Percentiles rank a stretch among this genome's conserved stretches.
phyloP scores from a whole-genome alignment of 2,329 filamentous ascomycete genomes.

The Penicillium sp. region DNA sequence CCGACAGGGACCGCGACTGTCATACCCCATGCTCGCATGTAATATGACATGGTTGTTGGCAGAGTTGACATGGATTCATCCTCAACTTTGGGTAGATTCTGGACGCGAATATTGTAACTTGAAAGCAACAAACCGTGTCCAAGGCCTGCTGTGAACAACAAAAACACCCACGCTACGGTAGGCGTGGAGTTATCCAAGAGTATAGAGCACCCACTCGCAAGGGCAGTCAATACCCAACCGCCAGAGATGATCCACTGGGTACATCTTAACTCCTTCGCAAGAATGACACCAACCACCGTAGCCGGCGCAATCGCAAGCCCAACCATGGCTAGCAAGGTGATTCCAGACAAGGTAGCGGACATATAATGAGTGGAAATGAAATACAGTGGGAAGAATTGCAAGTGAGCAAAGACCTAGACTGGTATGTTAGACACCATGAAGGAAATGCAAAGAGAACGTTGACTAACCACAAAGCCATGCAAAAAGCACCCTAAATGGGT shows the following conservation, averaged over 20 bases:
- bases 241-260: constrained; percentile 43
- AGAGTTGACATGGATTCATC: constrained; percentile 32
- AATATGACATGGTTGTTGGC: constrained; percentile 17
- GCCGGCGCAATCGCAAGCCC: constrained; percentile 27
- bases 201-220: constrained; percentile 40
- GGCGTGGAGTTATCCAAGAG: constrained; percentile 36
- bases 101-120: constrained; percentile 41
- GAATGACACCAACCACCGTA: constrained; percentile 18
- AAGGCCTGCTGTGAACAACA: constrained; percentile 41
- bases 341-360: constrained; percentile 35
- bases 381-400: constrained; percentile 47
- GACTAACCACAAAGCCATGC: constrained; percentile 46
- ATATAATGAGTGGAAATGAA: constrained; percentile 37
- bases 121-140: constrained; percentile 45
- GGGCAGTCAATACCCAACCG: constrained; percentile 41
- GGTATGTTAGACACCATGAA: not conserved
- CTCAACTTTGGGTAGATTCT: constrained; percentile 42
- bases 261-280: constrained; percentile 16
- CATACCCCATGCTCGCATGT: constrained; percentile 43
- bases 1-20: constrained; percentile 44
- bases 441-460: not conserved
- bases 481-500: constrained; percentile 43
- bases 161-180: constrained; percentile 35
- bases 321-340: constrained; percentile 40
- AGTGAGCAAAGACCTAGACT: constrained; percentile 40